Base-by-base conservation (phyloP, 176 grass and related monocot species). In the Eragrostis nindensis region DNA sequence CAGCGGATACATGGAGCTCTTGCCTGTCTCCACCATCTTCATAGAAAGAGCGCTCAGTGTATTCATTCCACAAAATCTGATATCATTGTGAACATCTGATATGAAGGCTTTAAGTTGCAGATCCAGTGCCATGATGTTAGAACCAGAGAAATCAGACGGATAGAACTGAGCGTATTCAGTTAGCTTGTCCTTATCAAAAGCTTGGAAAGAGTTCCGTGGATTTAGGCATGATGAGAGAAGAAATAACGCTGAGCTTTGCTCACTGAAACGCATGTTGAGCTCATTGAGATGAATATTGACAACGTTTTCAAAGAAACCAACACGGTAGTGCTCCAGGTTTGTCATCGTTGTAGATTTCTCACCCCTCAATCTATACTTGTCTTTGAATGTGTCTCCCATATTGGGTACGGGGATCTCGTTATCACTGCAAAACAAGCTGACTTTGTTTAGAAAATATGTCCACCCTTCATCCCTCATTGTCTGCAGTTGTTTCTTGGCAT, bases 131-230 rank as follows among this genome's bases (percentile, higher is more conserved):
- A 13, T 21, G 15, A 42, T 54, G 9, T 19, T 24, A 42, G 68
- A 22, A 56, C 79, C 67, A 25, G 68, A 66, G 68, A 86, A 80
- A 26, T 86, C 84, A 0, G 75, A 79, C 1, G 68, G 76, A 44
- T 73, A 86, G 26, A 80, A 21, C 46, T 18, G 25, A 73, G 83
- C 59, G 32, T 25, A 86, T 25, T 55, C 14, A 4, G 47, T 40
- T 8, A 86, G 83, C 59, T 80, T 86, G 38, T 79, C 83, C 76
- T 79, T 79, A 3, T 86, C 59, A 73, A 86, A 86, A 32, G 68
- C 76, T 66, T 80, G 18, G 19, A 86, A 80, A 54, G 68, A 66
- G 53, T 85, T 79, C 0, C 10, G 68, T 45, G 83, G 83, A 54
- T 71, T 86, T 53, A 86, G 60, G 75, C 68, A 46, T 19, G 76